A percentile compares a stretch with the other conserved stretches of the same genome.
Conservation (phyloP, 257 asterid genomes). For the Petunia secreta region DNA sequence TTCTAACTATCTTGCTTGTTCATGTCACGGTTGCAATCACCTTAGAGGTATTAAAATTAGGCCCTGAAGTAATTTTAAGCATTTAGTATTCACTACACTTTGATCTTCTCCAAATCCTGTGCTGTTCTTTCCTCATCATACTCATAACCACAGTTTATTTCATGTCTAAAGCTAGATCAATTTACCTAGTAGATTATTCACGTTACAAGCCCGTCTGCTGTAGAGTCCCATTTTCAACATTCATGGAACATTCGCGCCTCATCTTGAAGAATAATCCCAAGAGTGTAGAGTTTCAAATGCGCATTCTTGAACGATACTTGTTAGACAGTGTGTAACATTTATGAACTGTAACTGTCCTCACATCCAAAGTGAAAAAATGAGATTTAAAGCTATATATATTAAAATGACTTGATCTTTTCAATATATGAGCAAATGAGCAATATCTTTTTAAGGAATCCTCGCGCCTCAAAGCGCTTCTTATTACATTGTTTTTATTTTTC, state of each 20-base stretch:
- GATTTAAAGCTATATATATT: background rate
- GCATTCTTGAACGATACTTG: conserved; percentile 56
- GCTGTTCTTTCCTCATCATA: conserved; percentile 36
- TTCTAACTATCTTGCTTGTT: conserved; percentile 35
- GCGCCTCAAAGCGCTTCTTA: background rate
- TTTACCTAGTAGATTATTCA: too few relatives aligned
- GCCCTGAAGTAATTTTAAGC: conserved; percentile 39
- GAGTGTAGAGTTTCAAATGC: conserved; percentile 58
- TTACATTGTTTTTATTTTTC: background rate
- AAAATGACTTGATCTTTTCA: background rate
- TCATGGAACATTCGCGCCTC: too few relatives aligned
- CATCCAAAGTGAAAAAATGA: background rate
- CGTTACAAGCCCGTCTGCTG: conserved; percentile 54
- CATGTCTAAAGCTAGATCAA: conserved; percentile 53
- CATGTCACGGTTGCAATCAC: conserved; percentile 27
- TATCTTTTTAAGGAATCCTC: background rate
- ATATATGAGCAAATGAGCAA: background rate
- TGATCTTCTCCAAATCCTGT: conserved; percentile 40
- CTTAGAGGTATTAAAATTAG: conserved; percentile 29
- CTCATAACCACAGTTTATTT: conserved; percentile 46
- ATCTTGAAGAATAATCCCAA: too few relatives aligned
- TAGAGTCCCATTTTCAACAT: conserved; percentile 59
- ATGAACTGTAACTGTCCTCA: too few relatives aligned
- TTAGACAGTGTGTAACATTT: too few relatives aligned
- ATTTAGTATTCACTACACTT: conserved; percentile 34